Evolutionary conservation across 768 basidiomycete genomes (phyloP).

Genomic region (Boletus vermiculosoides): DNA sequence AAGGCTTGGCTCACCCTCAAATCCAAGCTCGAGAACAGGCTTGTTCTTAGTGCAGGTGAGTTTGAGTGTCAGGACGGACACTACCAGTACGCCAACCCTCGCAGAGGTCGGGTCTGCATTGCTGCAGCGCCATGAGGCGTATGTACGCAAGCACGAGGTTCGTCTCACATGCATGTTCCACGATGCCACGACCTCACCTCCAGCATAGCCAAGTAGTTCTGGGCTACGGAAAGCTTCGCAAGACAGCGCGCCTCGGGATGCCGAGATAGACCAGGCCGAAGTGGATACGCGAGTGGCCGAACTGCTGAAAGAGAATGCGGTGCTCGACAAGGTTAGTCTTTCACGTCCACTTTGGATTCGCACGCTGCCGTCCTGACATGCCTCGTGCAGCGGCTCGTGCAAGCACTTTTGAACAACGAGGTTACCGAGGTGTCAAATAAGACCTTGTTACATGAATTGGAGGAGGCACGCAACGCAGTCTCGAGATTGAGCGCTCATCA

Average conservation of each 20-base stretch:
- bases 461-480: slow-evolving; percentile 67
- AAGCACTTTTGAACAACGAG: slow-evolving; percentile 79
- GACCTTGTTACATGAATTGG: slow-evolving; percentile 67
- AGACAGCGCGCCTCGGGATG: slow-evolving; percentile 8
- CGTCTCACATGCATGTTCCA: slow-evolving; percentile 21
- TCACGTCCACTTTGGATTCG: neutral
- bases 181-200: slow-evolving; percentile 9
- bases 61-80: slow-evolving; percentile 13
- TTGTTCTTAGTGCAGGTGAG: slow-evolving; percentile 86
- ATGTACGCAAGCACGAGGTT: slow-evolving; percentile 72
- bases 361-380: slow-evolving; percentile 5
- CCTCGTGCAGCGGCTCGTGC: slow-evolving; percentile 61
- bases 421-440: slow-evolving; percentile 78
- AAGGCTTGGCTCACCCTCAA: slow-evolving; percentile 63
- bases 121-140: slow-evolving; percentile 82
- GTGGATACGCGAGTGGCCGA: slow-evolving; percentile 36
- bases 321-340: slow-evolving; percentile 45
- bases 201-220: slow-evolving; percentile 18
- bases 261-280: slow-evolving; percentile 19
- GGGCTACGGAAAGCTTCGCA: slow-evolving; percentile 14
- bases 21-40: slow-evolving; percentile 68
- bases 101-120: slow-evolving; percentile 89
- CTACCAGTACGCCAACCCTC: slow-evolving; percentile 5
- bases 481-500: slow-evolving; percentile 67
- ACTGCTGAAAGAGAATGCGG: slow-evolving; percentile 55